phyloP scores from a whole-genome alignment of 805 yeast genomes.

The Hyphopichia homilentoma region DNA sequence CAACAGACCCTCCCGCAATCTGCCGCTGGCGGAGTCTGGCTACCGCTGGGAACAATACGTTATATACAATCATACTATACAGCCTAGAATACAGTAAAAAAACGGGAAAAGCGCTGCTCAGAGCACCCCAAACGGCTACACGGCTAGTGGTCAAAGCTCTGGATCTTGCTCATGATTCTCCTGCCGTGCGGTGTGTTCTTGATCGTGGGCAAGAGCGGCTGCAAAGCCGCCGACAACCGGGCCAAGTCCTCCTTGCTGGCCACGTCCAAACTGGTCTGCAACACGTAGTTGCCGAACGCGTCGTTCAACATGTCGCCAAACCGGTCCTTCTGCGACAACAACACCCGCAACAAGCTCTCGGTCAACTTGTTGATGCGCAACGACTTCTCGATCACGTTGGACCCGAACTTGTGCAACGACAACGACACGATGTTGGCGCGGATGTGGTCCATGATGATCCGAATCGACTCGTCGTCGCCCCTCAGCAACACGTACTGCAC shows the following conservation, averaged over 20 bases:
- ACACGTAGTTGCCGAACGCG: slow-evolving; percentile 57
- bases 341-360: slow-evolving; percentile 40
- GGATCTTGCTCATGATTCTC: slow-evolving; percentile 72
- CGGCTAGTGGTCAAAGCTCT: too few species aligned
- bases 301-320: slow-evolving; percentile 49
- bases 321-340: slow-evolving; percentile 31
- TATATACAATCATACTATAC: too few species aligned
- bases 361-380: slow-evolving; percentile 46
- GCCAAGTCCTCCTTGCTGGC: slow-evolving; percentile 50
- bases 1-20: too few species aligned
- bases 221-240: slow-evolving; percentile 53
- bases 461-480: slow-evolving; percentile 34
- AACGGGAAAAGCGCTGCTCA: too few species aligned
- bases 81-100: slow-evolving; percentile 2
- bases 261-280: slow-evolving; percentile 57
- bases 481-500: slow-evolving; percentile 81
- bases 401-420: slow-evolving; percentile 59
- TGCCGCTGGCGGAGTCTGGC: too few species aligned
- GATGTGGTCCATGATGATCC: slow-evolving; percentile 32
- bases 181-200: slow-evolving; percentile 95
- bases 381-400: slow-evolving; percentile 57
- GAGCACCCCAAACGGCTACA: too few species aligned
- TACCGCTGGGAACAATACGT: too few species aligned
- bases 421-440: slow-evolving; percentile 36
- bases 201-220: slow-evolving; percentile 74